Percentiles rank a stretch among this genome's conserved stretches.
Conservation (phyloP, 2,329 filamentous ascomycete species). For the Trichophyton rubrum region DNA sequence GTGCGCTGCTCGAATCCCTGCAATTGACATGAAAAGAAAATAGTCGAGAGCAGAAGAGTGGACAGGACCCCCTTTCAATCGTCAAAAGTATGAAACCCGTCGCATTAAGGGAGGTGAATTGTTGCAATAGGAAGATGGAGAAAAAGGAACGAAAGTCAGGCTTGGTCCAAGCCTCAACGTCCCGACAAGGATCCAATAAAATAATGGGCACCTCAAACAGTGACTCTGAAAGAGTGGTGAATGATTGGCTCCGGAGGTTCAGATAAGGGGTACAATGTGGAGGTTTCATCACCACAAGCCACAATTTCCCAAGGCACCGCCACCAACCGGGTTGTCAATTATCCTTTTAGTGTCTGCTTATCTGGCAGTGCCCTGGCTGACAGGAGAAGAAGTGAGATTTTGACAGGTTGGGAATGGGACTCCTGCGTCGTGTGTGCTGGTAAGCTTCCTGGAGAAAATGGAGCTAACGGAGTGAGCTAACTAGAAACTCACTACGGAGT, state of each 20-base stretch:
- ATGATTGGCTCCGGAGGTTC: neutral
- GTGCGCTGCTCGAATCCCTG: neutral
- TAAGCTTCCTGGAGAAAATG: neutral
- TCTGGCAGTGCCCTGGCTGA: neutral
- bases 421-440: neutral
- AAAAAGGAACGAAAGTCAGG: neutral
- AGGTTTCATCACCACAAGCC: neutral
- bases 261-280: neutral
- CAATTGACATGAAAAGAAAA: neutral
- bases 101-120: neutral
- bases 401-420: neutral
- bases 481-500: neutral
- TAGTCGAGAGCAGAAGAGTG: neutral
- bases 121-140: neutral
- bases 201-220: neutral
- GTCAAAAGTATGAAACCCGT: neutral
- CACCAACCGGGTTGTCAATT: neutral
- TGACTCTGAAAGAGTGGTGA: neutral
- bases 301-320: neutral
- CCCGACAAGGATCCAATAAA: neutral
- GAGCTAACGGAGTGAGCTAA: neutral
- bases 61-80: neutral
- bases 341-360: neutral
- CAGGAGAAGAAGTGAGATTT: neutral
- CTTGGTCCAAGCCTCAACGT: neutral